Conservation (phyloP, 2,329 filamentous ascomycete species). For the Pleurostoma richardsiae region DNA sequence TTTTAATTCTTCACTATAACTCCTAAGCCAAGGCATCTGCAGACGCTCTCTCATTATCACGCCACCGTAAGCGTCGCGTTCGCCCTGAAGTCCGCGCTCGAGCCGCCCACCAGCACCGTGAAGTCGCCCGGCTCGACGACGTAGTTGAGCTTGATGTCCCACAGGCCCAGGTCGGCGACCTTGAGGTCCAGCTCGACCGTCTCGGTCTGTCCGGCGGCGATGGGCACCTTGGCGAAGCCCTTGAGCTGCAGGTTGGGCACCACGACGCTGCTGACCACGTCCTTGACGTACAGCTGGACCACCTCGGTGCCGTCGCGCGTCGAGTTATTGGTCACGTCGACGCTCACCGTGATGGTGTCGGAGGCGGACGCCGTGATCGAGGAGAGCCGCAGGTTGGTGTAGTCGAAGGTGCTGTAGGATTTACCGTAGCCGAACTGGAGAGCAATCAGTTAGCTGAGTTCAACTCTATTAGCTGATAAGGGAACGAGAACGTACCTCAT, state of each 20-base stretch:
- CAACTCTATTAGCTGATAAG: not conserved
- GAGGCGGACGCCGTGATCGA: constrained; percentile 35
- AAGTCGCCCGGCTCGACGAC: constrained; percentile 71
- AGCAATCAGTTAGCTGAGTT: not conserved
- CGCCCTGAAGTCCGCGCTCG: constrained; percentile 49
- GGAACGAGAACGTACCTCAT: constrained; percentile 26
- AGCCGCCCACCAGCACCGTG: constrained; percentile 54
- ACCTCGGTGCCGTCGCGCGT: constrained; percentile 58
- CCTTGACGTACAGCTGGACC: constrained; percentile 63
- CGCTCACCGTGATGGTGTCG: constrained; percentile 52
- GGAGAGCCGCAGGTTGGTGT: constrained; percentile 48
- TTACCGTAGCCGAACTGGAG: constrained; percentile 59
- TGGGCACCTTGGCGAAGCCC: constrained; percentile 61
- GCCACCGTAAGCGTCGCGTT: constrained; percentile 52
- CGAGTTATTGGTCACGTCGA: constrained; percentile 58
- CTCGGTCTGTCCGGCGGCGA: constrained; percentile 55
- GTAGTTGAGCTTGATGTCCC: constrained; percentile 61
- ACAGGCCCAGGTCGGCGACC: constrained; percentile 53
- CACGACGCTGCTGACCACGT: constrained; percentile 56
- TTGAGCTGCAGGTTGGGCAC: constrained; percentile 61
- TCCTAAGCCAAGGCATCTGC: not conserved
- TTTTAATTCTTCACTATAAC: too few relatives aligned
- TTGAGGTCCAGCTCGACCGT: constrained; percentile 43
- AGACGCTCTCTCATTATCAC: constrained; percentile 8
- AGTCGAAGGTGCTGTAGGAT: constrained; percentile 60